phyloP scores from a whole-genome alignment of 164 flowering plant genomes.

The Platanus orientalis region DNA sequence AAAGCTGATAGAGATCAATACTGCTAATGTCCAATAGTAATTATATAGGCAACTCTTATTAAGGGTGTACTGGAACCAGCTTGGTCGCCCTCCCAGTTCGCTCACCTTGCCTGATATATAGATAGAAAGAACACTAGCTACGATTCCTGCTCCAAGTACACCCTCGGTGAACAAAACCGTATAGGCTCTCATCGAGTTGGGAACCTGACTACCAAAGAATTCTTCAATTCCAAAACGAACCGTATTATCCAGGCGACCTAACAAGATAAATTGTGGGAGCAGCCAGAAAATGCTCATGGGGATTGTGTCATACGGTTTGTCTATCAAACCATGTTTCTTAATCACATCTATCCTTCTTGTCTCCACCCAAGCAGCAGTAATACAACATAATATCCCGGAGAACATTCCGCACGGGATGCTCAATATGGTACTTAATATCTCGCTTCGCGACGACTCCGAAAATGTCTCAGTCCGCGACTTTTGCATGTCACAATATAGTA shows the following conservation, averaged over 20 bases:
- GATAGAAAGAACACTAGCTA: slow-evolving; percentile 25
- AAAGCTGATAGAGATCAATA: slow-evolving; percentile 26
- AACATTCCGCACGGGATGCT: slow-evolving; percentile 26
- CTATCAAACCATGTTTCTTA: slow-evolving; percentile 22
- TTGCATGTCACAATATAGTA: neutral
- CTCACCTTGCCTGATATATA: slow-evolving; percentile 24
- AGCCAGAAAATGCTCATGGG: slow-evolving; percentile 46
- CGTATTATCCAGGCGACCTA: slow-evolving; percentile 29
- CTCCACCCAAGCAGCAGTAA: slow-evolving; percentile 42
- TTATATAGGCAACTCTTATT: slow-evolving; percentile 36
- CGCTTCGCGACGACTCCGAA: neutral
- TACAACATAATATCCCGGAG: slow-evolving; percentile 26
- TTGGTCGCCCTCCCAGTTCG: slow-evolving; percentile 21
- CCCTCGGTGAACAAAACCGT: slow-evolving; percentile 5
- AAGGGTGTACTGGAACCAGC: slow-evolving; percentile 40
- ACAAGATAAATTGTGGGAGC: slow-evolving; percentile 43
- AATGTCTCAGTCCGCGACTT: too few species aligned
- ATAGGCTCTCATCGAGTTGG: slow-evolving; percentile 14
- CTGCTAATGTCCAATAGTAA: slow-evolving; percentile 40
- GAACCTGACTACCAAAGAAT: slow-evolving; percentile 22
- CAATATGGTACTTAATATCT: neutral
- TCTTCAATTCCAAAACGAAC: neutral
- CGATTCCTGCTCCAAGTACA: slow-evolving; percentile 29
- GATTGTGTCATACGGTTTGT: slow-evolving; percentile 32
- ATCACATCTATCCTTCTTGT: slow-evolving; percentile 24